Base-by-base conservation (phyloP, 129 eudicot species). In the Gnaphalium uliginosum region DNA sequence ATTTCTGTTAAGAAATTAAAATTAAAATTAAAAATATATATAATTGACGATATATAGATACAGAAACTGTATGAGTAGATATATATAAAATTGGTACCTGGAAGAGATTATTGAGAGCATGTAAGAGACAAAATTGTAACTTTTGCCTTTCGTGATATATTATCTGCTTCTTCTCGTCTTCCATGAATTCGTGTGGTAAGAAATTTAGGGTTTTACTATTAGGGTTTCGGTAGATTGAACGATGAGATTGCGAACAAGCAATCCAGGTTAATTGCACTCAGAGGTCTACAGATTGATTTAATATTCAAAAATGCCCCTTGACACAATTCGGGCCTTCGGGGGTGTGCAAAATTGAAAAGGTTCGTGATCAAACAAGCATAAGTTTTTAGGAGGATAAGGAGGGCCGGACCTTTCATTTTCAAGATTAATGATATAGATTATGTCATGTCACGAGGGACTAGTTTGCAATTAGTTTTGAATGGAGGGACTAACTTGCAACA, bases 91-190 rank as follows among this genome's bases (percentile, higher is more conserved):
- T 13, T 21, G 25, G 29, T 50, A 95, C 99, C 97, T 95, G 99
- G 85, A 91, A 95, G 61, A 95, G 99, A 83, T 95, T 95, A 81
- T 95, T 95, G 81, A 95, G 97, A 73, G 97, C 79, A 81, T 95
- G 99, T 48, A 95, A 81, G 56, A 91, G 90, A 76, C 99, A 91
- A 75, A 95, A 87, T 32, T 95, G 99, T 69, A 91, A 81, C 76
- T 76, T 91, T 77, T 95, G 99, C 56, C 76, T 84, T 83, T 94
- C 98, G 48, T 95, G 99, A 80, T 91, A 95, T 74, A 95, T 62
- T 21, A 54, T 76, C 75, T 66, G 63, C 33, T 67, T 76, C 79
- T 73, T 71, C 46, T 84, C 71, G 9, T 69, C 75, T 51, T 53
- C 89, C 23, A n/a, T 57, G 60, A 57, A n/a, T 57, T 57, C 26